Conservation (phyloP, 2,329 filamentous ascomycete species). For the Diaporthe helianthi region DNA sequence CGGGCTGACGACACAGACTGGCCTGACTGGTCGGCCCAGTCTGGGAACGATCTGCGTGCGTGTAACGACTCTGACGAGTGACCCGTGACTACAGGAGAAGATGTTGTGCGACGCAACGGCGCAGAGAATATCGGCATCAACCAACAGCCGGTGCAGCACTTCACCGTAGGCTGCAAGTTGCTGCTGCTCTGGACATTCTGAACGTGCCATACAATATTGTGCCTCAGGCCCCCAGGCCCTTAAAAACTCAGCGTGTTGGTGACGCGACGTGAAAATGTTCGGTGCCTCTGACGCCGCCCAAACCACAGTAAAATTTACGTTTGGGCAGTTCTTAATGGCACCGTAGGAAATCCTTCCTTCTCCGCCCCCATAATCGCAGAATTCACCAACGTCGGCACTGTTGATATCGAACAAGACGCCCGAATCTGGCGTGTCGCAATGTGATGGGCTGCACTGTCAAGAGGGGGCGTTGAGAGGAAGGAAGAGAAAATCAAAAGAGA, state of each 20-base stretch:
- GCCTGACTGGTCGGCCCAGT: background rate
- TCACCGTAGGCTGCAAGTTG: background rate
- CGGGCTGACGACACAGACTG: background rate
- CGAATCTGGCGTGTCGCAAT: conserved; percentile 59
- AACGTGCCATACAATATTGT: background rate
- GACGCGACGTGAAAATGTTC: conserved; percentile 57
- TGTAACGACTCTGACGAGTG: conserved; percentile 20
- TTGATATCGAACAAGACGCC: conserved; percentile 73
- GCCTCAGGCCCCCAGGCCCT: too few species aligned
- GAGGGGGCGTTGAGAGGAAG: conserved; percentile 69
- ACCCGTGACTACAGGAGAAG: conserved; percentile 9
- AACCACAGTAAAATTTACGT: conserved; percentile 62
- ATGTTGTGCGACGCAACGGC: conserved; percentile 16
- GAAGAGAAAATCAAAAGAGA: conserved; percentile 29
- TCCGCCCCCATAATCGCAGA: conserved; percentile 67
- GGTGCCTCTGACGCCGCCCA: conserved; percentile 86
- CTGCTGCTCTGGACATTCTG: too few species aligned
- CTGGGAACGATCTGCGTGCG: conserved; percentile 17
- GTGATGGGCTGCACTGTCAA: conserved; percentile 83
- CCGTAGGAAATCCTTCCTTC: conserved; percentile 54
- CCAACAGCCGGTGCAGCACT: conserved; percentile 18
- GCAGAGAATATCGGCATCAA: background rate
- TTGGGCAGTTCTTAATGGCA: conserved; percentile 66
- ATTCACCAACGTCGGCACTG: conserved; percentile 66
- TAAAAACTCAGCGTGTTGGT: background rate